Percentiles rank a stretch among this genome's conserved stretches.
These are phyloP conservation scores for Vitis rupestris DNA, from an alignment of 164 flowering plant species.

Conservation along the genomic window DNA sequence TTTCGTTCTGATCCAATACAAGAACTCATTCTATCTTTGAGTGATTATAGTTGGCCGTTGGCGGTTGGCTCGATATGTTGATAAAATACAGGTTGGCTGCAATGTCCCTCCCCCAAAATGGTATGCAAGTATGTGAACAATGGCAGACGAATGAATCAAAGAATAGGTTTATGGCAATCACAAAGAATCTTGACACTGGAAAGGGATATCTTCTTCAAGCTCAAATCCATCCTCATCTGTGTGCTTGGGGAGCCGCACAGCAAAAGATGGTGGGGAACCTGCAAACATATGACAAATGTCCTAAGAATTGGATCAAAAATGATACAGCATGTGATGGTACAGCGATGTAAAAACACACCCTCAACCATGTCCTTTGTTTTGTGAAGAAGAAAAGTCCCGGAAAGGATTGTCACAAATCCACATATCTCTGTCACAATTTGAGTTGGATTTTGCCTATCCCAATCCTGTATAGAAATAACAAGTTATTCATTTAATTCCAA, in stretches of 20 bases:
- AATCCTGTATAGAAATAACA: slow-evolving; percentile 46
- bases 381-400: slow-evolving; percentile 82
- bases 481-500: background rate
- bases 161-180: slow-evolving; percentile 1
- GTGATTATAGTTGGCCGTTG: no score
- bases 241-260: slow-evolving; percentile 33
- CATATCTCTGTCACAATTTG: slow-evolving; percentile 73
- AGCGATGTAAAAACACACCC: slow-evolving; percentile 22
- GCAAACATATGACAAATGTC: background rate
- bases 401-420: slow-evolving; percentile 73
- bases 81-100: slow-evolving; percentile 8
- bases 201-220: slow-evolving; percentile 46
- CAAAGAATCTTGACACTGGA: slow-evolving; percentile 33
- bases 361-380: slow-evolving; percentile 71
- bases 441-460: slow-evolving; percentile 72
- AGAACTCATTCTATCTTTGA: no score
- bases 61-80: background rate
- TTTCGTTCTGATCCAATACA: no score
- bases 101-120: slow-evolving; percentile 7
- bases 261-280: slow-evolving; percentile 19
- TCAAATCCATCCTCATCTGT: slow-evolving; percentile 36
- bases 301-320: background rate
- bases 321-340: no score
- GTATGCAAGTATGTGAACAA: background rate
- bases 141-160: background rate